phyloP scores from a whole-genome alignment of 495 filamentous ascomycete genomes.

The Penicillium daleae region DNA sequence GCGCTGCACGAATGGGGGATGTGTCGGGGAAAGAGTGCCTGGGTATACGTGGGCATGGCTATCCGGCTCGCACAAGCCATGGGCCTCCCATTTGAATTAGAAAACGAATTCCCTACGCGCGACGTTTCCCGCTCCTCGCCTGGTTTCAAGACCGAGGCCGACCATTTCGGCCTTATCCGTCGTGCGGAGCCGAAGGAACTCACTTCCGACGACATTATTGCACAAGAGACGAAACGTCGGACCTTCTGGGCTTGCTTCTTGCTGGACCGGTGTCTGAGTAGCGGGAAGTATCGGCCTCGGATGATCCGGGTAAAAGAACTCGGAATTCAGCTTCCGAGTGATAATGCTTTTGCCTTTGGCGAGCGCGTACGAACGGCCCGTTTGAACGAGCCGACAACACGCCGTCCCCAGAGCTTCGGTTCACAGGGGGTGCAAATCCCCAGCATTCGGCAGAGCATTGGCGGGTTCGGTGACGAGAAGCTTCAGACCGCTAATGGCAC shows the following conservation, averaged over 20 bases:
- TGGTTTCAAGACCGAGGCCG: slow-evolving; percentile 46
- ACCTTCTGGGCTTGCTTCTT: slow-evolving; percentile 89
- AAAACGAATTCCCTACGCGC: slow-evolving; percentile 48
- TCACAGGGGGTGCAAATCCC: slow-evolving; percentile 50
- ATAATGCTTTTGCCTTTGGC: slow-evolving; percentile 54
- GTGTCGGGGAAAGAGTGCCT: slow-evolving; percentile 73
- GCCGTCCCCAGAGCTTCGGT: slow-evolving; percentile 49
- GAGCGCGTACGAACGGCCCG: slow-evolving; percentile 53
- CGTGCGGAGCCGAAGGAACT: slow-evolving; percentile 41
- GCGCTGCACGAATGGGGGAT: slow-evolving; percentile 86
- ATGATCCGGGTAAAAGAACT: slow-evolving; percentile 71
- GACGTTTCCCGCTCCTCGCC: slow-evolving; percentile 47
- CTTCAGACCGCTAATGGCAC: slow-evolving; percentile 35
- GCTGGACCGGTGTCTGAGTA: slow-evolving; percentile 77
- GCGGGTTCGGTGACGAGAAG: slow-evolving; percentile 46
- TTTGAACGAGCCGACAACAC: slow-evolving; percentile 41
- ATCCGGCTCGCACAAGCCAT: slow-evolving; percentile 75
- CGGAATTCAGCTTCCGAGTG: slow-evolving; percentile 52
- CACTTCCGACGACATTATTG: slow-evolving; percentile 60
- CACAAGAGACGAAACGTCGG: slow-evolving; percentile 75
- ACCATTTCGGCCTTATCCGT: slow-evolving; percentile 47
- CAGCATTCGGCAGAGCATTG: slow-evolving; percentile 50
- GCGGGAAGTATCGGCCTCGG: slow-evolving; percentile 72
- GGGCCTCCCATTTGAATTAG: slow-evolving; percentile 66
- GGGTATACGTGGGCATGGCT: slow-evolving; percentile 77